Conservation (phyloP, 306 rosid genomes). For the Vigna angularis region DNA sequence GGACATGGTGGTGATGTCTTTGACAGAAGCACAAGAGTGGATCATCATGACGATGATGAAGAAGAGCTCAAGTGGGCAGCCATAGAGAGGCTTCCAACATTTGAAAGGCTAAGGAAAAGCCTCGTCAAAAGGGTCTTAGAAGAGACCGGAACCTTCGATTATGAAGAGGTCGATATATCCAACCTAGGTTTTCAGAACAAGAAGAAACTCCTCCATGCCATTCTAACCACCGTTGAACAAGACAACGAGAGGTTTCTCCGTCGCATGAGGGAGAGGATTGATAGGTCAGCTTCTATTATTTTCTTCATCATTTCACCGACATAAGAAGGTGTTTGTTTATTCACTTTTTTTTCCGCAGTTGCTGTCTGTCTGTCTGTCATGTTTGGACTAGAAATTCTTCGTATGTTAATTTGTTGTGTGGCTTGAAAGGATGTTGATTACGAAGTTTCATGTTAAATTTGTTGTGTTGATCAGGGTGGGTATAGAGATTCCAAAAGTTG, state of each 20-base stretch:
- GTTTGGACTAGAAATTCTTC: neutral
- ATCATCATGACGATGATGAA: slow-evolving; percentile 51
- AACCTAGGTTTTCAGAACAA: slow-evolving; percentile 57
- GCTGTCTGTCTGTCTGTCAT: neutral
- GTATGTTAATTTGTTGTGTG: neutral
- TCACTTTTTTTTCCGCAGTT: neutral
- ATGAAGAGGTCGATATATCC: slow-evolving; percentile 66
- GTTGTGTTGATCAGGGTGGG: slow-evolving; percentile 59
- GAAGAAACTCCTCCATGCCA: slow-evolving; percentile 59
- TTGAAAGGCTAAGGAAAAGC: slow-evolving; percentile 73
- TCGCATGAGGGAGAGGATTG: slow-evolving; percentile 65
- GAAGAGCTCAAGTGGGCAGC: slow-evolving; percentile 91
- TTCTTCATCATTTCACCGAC: neutral
- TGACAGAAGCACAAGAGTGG: slow-evolving; percentile 53
- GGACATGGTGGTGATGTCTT: slow-evolving; percentile 40
- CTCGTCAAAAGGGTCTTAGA: slow-evolving; percentile 60
- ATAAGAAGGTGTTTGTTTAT: neutral
- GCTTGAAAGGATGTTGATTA: neutral
- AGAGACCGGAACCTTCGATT: slow-evolving; percentile 58
- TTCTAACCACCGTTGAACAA: slow-evolving; percentile 63
- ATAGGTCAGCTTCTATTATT: slow-evolving; percentile 50
- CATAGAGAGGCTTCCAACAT: slow-evolving; percentile 86
- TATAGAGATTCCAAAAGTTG: slow-evolving; percentile 79
- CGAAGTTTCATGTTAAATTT: neutral
- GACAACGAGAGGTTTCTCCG: slow-evolving; percentile 78